Evolutionary conservation across 116 monocot species (phyloP), one percentile per base, ranked within the genome.

Genomic region (Trichopus zeylanicus): DNA sequence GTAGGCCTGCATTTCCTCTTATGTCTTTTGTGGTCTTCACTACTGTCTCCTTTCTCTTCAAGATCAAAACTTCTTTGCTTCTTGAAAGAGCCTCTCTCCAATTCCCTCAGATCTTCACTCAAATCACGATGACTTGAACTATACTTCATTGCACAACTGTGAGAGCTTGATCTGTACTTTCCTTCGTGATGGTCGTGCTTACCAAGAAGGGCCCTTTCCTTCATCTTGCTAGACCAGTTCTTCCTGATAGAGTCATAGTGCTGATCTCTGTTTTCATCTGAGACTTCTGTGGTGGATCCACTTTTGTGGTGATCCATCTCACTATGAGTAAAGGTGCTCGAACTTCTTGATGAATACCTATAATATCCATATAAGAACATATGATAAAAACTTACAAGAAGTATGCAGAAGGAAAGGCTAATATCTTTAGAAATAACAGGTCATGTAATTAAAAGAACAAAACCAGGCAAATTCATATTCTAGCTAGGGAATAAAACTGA

Each of bases 231-330:
- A 1, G 64, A 72, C 26, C 56, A 59, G 22, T 62, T 52, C 46
- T 31, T 60, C 46, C 31, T 65, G 21, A 2, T 53, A 60, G 67
- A 64, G 51, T 28, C 61, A 31, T 60, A 55, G 4, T 29, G 46
- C 13, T 16, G 62, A 48, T 51, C 39, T 46, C 59, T 64, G 22
- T 49, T 59, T 51, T 28, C 42, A 62, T 67, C 56, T 15, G 46
- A 39, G 30, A 38, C 61, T 53, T 75, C 72, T 69, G 37, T 35
- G 22, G 10, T 56, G 77, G 73, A 81, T 66, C 57, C 55, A 73
- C 29, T 53, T 37, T 30, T 48, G 12, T 60, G 57, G 31, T 60
- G 9, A 63, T 68, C 57, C 7, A 34, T 68, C 37, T 68, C 60
- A 33, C 59, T 24, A 19, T 67, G 20, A 31, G 31, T 33, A 57